Percentiles rank a stretch among this genome's conserved stretches.
Conservation (phyloP, 1,284 basidiomycete species). For the Rhodotorula sp. region DNA sequence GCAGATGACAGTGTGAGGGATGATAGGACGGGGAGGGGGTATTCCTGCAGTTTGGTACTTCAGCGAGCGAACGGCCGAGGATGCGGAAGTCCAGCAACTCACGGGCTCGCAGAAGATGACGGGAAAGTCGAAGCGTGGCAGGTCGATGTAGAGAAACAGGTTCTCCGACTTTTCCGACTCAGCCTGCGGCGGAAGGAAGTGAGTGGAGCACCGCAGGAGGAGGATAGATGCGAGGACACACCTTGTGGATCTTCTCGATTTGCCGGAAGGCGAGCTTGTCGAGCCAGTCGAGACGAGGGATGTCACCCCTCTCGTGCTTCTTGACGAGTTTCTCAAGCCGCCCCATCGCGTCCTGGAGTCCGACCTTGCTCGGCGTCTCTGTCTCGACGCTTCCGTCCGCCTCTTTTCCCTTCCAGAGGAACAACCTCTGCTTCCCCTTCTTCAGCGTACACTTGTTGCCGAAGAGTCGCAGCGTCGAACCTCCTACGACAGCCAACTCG, state of each 20-base stretch:
- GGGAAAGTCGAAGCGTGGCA: slow-evolving; percentile 96
- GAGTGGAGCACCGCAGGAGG: no score
- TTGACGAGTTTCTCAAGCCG: slow-evolving; percentile 93
- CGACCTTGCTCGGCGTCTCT: slow-evolving; percentile 80
- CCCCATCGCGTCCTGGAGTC: slow-evolving; percentile 83
- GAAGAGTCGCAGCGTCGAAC: slow-evolving; percentile 84
- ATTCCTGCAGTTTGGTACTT: slow-evolving; percentile 42
- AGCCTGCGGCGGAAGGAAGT: slow-evolving; percentile 56
- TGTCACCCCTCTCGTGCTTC: slow-evolving; percentile 89
- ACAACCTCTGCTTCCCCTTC: slow-evolving; percentile 83
- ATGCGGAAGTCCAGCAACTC: slow-evolving; percentile 9
- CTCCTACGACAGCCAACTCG: slow-evolving; percentile 69
- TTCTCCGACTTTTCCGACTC: slow-evolving; percentile 85
- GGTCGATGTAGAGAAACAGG: slow-evolving; percentile 88
- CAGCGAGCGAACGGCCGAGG: fast-evolving
- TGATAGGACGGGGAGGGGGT: slow-evolving; percentile 45
- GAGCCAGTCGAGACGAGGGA: slow-evolving; percentile 93
- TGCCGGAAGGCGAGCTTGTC: slow-evolving; percentile 88
- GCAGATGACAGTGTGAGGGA: slow-evolving; percentile 47
- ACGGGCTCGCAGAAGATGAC: slow-evolving; percentile 92
- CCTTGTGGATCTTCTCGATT: slow-evolving; percentile 80
- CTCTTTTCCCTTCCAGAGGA: slow-evolving; percentile 75
- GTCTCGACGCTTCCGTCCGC: slow-evolving; percentile 81
- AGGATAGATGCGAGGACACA: neutral
- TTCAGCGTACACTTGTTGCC: slow-evolving; percentile 87